These are phyloP conservation scores for Calonectria pauciramosa DNA, from an alignment of 2,329 filamentous ascomycete genomes.

Conservation along the genomic window DNA sequence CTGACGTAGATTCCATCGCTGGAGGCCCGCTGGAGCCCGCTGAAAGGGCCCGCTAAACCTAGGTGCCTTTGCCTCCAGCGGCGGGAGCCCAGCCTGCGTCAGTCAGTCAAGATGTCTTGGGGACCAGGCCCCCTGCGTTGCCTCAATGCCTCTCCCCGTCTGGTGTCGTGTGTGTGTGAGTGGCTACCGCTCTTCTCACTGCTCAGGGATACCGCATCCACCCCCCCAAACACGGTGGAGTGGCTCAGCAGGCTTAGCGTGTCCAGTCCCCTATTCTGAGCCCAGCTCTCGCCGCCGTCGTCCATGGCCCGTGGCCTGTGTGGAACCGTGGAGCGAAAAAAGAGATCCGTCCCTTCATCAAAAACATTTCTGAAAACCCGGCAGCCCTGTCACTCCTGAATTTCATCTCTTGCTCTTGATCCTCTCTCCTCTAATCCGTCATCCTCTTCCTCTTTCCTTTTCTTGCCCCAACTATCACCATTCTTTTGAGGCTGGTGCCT, in stretches of 20 bases:
- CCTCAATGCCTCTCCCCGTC: neutral
- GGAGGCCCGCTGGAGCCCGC: constrained; percentile 8
- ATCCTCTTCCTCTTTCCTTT: constrained; percentile 40
- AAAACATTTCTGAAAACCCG: constrained; percentile 47
- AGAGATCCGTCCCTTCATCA: constrained; percentile 46
- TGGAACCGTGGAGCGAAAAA: constrained; percentile 44
- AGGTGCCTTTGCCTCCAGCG: constrained; percentile 8
- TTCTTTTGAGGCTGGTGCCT: constrained; percentile 51
- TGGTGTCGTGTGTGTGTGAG: constrained; percentile 5
- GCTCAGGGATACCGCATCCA: constrained; percentile 32
- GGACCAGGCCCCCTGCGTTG: constrained; percentile 2
- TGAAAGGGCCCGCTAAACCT: constrained; percentile 17
- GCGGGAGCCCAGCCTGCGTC: constrained; percentile 1
- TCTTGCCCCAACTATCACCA: constrained; percentile 44
- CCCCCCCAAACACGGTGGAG: constrained; percentile 45
- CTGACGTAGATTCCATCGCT: constrained; percentile 28
- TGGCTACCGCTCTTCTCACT: constrained; percentile 18
- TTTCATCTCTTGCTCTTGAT: constrained; percentile 24
- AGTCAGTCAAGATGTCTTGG: constrained; percentile 13
- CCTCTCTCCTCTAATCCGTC: constrained; percentile 37
- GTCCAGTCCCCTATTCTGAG: constrained; percentile 49
- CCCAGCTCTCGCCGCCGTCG: constrained; percentile 29
- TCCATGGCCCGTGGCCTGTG: constrained; percentile 32
- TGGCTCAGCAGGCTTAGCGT: constrained; percentile 50
- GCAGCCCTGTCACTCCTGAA: constrained; percentile 29